Conservation (phyloP, 1,284 basidiomycete species). For the Pseudomicrostroma phylloplanum region DNA sequence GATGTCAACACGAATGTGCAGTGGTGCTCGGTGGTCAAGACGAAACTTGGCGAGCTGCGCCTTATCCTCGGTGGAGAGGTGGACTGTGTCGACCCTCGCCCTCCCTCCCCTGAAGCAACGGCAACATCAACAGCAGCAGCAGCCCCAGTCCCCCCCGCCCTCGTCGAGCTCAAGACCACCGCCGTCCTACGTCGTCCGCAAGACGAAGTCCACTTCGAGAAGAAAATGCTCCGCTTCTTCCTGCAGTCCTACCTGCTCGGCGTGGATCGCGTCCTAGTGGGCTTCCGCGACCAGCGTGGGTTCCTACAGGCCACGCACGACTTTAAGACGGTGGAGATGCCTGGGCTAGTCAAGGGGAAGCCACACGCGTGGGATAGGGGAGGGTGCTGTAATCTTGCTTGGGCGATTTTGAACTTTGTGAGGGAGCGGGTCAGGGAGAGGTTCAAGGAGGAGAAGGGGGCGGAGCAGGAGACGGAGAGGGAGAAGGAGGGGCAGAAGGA, state of each 20-base stretch:
- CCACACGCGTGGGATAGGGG: slow-evolving; percentile 64
- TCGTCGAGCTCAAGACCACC: slow-evolving; percentile 91
- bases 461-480: no score
- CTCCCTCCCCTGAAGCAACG: slow-evolving; percentile 12
- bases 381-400: slow-evolving; percentile 66
- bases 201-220: slow-evolving; percentile 67
- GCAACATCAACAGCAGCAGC: slow-evolving; percentile 11
- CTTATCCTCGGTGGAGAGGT: slow-evolving; percentile 89
- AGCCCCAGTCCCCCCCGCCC: slow-evolving; percentile 34
- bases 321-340: slow-evolving; percentile 51
- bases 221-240: slow-evolving; percentile 84
- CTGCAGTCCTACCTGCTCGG: slow-evolving; percentile 89
- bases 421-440: slow-evolving; percentile 3
- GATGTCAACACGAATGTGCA: slow-evolving; percentile 89
- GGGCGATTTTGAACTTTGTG: slow-evolving; percentile 60
- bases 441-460: no score
- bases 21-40: slow-evolving; percentile 89
- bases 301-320: slow-evolving; percentile 23
- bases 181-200: slow-evolving; percentile 64
- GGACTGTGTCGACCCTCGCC: slow-evolving; percentile 64
- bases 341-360: slow-evolving; percentile 53
- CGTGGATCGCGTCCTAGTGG: slow-evolving; percentile 74
- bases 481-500: neutral
- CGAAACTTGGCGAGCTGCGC: slow-evolving; percentile 72
- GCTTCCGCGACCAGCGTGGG: slow-evolving; percentile 61